A percentile compares a stretch with the other conserved stretches of the same genome.
Evolutionary conservation across 352 stramenopile species (phyloP).

Genomic region (Stramenopiles sp.): DNA sequence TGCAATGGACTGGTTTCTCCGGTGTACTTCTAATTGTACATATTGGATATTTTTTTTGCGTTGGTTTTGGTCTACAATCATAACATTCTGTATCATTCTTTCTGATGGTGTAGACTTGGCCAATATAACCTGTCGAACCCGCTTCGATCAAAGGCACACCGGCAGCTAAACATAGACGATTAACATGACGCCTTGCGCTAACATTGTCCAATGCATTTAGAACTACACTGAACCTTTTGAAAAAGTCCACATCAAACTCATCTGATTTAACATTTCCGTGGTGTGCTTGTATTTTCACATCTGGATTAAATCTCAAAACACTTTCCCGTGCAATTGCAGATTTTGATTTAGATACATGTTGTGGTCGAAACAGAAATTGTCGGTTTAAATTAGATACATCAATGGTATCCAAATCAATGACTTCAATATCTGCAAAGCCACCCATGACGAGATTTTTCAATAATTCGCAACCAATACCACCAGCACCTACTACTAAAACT

Average conservation of each 20-base stretch:
- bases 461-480: conserved; percentile 96
- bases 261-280: conserved; percentile 91
- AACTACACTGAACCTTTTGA: conserved; percentile 86
- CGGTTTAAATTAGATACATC: conserved; percentile 99
- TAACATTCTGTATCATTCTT: conserved; percentile 94
- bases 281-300: conserved; percentile 63
- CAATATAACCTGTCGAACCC: conserved; percentile 92
- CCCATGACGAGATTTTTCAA: conserved; percentile 96
- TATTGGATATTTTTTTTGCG: conserved; percentile 94
- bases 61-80: conserved; percentile 85
- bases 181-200: conserved; percentile 91
- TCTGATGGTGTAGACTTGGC: conserved; percentile 84
- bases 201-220: conserved; percentile 99
- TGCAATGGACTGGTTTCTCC: conserved; percentile 97
- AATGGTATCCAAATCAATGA: conserved; percentile 97
- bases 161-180: conserved; percentile 81
- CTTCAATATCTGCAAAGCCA: conserved; percentile 64
- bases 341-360: conserved; percentile 94
- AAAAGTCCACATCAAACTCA: conserved; percentile 75
- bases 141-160: conserved; percentile 75
- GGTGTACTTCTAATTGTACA: conserved; percentile 97
- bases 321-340: conserved; percentile 36
- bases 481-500: conserved; percentile 87
- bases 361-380: conserved; percentile 93
- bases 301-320: conserved; percentile 51